phyloP scores from a whole-genome alignment of 139 green algal species.

The Chlorella sp. region DNA sequence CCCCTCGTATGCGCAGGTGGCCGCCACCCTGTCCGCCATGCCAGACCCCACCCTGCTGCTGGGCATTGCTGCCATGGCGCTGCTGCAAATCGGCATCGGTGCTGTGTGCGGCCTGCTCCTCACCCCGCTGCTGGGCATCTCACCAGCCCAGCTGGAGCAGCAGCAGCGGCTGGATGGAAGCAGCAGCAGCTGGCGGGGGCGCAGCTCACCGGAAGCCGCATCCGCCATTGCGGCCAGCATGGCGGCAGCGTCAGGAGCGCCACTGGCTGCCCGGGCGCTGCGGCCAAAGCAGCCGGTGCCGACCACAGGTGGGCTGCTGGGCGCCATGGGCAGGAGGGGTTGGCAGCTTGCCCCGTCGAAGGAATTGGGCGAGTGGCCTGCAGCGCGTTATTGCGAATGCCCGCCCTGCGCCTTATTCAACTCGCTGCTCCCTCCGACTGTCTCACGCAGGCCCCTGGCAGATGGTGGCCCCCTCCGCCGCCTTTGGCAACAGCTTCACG shows the following conservation, averaged over 20 bases:
- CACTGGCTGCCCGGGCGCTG: constrained; percentile 39
- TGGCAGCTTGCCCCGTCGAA: too few relatives aligned
- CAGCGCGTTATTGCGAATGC: too few relatives aligned
- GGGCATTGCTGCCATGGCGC: constrained; percentile 17
- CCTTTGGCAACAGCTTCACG: constrained; percentile 82
- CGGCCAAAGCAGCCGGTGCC: constrained; percentile 13
- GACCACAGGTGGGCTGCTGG: constrained; percentile 16
- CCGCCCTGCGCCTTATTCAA: too few relatives aligned
- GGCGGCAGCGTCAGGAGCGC: constrained; percentile 47
- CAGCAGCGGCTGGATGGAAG: neutral
- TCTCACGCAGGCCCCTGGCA: constrained; percentile 47
- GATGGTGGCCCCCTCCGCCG: constrained; percentile 56
- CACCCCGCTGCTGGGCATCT: constrained; percentile 29
- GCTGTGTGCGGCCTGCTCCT: constrained; percentile 34
- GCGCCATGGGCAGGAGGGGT: too few relatives aligned
- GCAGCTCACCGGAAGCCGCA: constrained; percentile 6
- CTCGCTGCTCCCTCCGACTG: too few relatives aligned
- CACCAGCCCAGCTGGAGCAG: too few relatives aligned
- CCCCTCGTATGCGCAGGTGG: too few relatives aligned
- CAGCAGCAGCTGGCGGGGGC: constrained; percentile 19
- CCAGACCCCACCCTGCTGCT: constrained; percentile 39
- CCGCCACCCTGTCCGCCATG: constrained; percentile 46
- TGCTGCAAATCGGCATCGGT: constrained; percentile 40
- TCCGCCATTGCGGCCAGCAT: constrained; percentile 45
- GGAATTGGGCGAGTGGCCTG: too few relatives aligned